Evolutionary conservation across 2,329 filamentous ascomycete genomes (phyloP).

Genomic region (Hypomyces rosellus): DNA sequence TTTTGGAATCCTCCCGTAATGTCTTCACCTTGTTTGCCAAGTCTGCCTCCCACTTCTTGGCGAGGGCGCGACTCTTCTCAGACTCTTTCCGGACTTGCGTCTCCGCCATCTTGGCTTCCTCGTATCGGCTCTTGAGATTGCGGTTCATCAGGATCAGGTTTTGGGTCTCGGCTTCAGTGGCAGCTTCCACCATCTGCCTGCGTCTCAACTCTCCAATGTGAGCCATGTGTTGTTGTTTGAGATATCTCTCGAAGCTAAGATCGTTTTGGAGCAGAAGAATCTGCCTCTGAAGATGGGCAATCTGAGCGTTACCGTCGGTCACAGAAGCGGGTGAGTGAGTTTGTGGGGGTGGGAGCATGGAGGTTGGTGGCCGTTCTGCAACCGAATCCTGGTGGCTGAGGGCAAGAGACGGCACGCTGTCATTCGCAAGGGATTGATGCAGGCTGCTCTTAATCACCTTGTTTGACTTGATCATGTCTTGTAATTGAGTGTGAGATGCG

Average conservation of each 20-base stretch:
- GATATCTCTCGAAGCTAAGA: conserved; percentile 74
- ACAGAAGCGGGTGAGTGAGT: conserved; percentile 24
- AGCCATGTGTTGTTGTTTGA: conserved; percentile 76
- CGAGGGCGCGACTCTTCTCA: conserved; percentile 62
- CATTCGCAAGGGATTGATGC: conserved; percentile 49
- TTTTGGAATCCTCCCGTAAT: conserved; percentile 64
- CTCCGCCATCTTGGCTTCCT: conserved; percentile 66
- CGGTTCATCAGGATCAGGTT: conserved; percentile 73
- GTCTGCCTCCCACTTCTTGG: conserved; percentile 73
- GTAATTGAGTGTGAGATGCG: conserved; percentile 48
- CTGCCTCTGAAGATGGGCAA: conserved; percentile 61
- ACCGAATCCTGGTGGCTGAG: conserved; percentile 44
- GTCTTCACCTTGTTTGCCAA: conserved; percentile 59
- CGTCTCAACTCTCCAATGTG: conserved; percentile 75
- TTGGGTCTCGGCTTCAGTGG: conserved; percentile 75
- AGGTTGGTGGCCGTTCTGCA: conserved; percentile 30
- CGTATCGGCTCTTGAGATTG: conserved; percentile 63
- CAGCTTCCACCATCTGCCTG: conserved; percentile 68
- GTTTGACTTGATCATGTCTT: conserved; percentile 56
- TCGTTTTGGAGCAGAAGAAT: conserved; percentile 74
- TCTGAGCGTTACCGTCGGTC: conserved; percentile 30
- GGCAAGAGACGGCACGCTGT: conserved; percentile 50
- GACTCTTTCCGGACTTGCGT: conserved; percentile 65
- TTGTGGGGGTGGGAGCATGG: conserved; percentile 21
- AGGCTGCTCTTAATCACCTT: conserved; percentile 51